phyloP scores from a whole-genome alignment of 306 rosid genomes.

The Vachellia pachyceras region DNA sequence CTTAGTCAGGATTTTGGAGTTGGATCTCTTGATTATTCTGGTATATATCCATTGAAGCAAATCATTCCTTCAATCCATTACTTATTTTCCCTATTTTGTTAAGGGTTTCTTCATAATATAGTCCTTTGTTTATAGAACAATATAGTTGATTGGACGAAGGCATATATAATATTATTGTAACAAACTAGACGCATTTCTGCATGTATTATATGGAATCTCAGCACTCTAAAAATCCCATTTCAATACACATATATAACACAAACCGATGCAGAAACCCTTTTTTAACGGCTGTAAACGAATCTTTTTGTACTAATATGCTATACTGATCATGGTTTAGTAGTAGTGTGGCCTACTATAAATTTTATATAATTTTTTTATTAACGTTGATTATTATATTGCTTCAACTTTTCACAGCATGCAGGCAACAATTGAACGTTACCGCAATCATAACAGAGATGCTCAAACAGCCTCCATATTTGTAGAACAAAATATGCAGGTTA shows the following conservation, averaged over 20 bases:
- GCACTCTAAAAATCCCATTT: too few species aligned
- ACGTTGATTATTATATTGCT: not conserved
- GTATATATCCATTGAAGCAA: too few species aligned
- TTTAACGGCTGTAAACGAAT: too few species aligned
- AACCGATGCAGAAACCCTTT: too few species aligned
- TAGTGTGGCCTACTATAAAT: too few species aligned
- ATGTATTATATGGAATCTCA: not conserved
- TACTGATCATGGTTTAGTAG: not conserved
- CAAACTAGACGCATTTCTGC: not conserved
- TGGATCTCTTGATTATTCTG: not conserved
- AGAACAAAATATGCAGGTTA: slow-evolving; percentile 56
- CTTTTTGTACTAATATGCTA: too few species aligned
- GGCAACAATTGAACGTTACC: slow-evolving; percentile 55
- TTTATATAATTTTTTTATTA: too few species aligned
- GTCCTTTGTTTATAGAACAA: not conserved
- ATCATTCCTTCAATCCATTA: not conserved
- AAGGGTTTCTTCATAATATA: not conserved
- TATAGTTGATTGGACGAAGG: not conserved
- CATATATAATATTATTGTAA: not conserved
- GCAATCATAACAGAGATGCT: slow-evolving; percentile 43
- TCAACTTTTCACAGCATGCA: not conserved
- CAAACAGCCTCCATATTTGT: slow-evolving; percentile 36
- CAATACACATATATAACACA: too few species aligned
- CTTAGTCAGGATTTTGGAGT: too few species aligned
- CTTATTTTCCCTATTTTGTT: not conserved